phyloP scores from a whole-genome alignment of 768 basidiomycete species.

The Kwoniella pini region DNA sequence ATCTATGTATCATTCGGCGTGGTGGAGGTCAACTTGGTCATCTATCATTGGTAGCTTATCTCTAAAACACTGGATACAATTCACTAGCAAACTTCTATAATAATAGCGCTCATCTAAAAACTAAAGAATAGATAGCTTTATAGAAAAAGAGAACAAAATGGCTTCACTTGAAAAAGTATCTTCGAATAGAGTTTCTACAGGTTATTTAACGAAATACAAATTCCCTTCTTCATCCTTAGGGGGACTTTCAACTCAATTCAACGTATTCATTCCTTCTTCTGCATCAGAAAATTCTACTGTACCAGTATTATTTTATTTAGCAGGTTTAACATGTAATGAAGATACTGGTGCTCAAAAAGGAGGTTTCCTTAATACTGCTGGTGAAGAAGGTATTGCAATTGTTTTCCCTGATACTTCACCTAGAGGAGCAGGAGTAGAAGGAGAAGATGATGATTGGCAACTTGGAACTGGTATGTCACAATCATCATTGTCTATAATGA shows the following conservation, averaged over 20 bases:
- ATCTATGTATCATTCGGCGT: no score
- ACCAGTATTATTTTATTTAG: constrained; percentile 78
- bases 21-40: no score
- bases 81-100: no score
- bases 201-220: constrained; percentile 74
- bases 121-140: no score
- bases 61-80: no score
- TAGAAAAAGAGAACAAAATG: constrained; percentile 21
- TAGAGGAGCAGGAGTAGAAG: constrained; percentile 80
- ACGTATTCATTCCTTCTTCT: constrained; percentile 78
- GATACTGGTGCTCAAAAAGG: constrained; percentile 93
- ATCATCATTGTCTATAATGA: background rate
- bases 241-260: constrained; percentile 67
- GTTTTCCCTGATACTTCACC: constrained; percentile 97
- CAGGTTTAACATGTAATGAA: constrained; percentile 61
- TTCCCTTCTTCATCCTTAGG: constrained; percentile 47
- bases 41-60: no score
- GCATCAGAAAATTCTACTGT: constrained; percentile 59
- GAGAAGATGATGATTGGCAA: constrained; percentile 69
- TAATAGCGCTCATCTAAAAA: no score
- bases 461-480: constrained; percentile 74
- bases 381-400: constrained; percentile 80
- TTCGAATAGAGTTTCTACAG: constrained; percentile 75
- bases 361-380: constrained; percentile 81
- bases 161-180: constrained; percentile 67